A percentile compares a stretch with the other conserved stretches of the same genome.
Evolutionary conservation across 306 rosid species (phyloP).

Genomic region (Oemleria cerasiformis): DNA sequence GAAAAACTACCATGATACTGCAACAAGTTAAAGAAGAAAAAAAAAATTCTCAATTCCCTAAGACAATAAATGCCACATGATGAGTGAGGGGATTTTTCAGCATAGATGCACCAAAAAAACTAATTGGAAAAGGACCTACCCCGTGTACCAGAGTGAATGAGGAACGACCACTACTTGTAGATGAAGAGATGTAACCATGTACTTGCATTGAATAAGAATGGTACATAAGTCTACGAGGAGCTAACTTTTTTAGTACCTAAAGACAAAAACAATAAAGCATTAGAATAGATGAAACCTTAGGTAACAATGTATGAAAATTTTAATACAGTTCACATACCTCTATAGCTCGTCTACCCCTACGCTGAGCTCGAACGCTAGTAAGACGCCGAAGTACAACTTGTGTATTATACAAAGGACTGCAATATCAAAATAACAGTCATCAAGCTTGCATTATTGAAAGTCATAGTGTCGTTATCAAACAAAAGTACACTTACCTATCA

Average conservation of each 20-base stretch:
- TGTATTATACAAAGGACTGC: constrained; percentile 77
- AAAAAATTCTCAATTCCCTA: neutral
- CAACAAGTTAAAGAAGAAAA: neutral
- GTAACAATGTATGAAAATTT: neutral
- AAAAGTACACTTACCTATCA: constrained; percentile 58
- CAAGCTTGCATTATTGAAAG: constrained; percentile 11
- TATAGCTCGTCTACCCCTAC: constrained; percentile 88
- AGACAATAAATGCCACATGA: neutral
- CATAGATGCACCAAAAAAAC: neutral
- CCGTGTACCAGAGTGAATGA: constrained; percentile 90
- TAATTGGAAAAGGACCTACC: constrained; percentile 45
- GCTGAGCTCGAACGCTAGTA: constrained; percentile 80
- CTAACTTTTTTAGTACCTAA: constrained; percentile 84
- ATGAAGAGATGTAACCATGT: constrained; percentile 77
- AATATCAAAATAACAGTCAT: constrained; percentile 28
- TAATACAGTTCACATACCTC: constrained; percentile 51
- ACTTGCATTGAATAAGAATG: constrained; percentile 97
- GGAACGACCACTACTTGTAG: constrained; percentile 47
- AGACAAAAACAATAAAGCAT: constrained; percentile 9
- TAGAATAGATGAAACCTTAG: neutral
- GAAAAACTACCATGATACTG: constrained; percentile 99
- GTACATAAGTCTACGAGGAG: constrained; percentile 73
- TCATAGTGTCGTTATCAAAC: constrained; percentile 16
- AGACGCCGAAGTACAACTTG: constrained; percentile 85
- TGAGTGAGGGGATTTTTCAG: neutral